These are phyloP conservation scores for Priceomyces haplophilus DNA, from an alignment of 805 yeast genomes.

Conservation along the genomic window DNA sequence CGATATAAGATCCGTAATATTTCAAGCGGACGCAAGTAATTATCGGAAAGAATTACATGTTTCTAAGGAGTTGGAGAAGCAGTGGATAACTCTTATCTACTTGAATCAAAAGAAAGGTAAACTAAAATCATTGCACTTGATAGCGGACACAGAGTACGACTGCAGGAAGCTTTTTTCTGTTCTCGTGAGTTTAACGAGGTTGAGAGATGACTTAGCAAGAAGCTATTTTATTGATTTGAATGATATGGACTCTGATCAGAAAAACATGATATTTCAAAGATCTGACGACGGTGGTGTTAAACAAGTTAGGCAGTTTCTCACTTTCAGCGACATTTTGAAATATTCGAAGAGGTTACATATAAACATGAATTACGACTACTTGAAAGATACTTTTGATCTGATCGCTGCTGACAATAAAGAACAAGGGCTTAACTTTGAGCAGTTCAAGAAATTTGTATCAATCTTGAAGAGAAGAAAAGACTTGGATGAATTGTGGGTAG, in stretches of 20 bases:
- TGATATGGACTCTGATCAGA: constrained; percentile 30
- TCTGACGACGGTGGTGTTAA: constrained; percentile 13
- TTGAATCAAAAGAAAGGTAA: constrained; percentile 56
- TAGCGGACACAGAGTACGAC: constrained; percentile 64
- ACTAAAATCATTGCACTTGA: constrained; percentile 74
- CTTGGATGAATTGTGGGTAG: constrained; percentile 48
- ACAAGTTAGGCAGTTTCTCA: constrained; percentile 31
- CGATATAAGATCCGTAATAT: constrained; percentile 58
- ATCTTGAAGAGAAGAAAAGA: constrained; percentile 66
- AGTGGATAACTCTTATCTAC: constrained; percentile 84
- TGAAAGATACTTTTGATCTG: constrained; percentile 49
- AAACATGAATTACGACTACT: constrained; percentile 55
- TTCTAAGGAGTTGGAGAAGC: constrained; percentile 56
- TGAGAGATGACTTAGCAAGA: constrained; percentile 61
- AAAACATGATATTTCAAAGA: constrained; percentile 23
- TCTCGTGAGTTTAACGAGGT: constrained; percentile 59
- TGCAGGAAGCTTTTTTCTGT: constrained; percentile 53
- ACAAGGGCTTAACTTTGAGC: constrained; percentile 56
- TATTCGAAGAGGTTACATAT: constrained; percentile 69
- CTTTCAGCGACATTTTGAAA: constrained; percentile 65
- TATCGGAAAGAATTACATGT: constrained; percentile 83
- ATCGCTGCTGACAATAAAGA: constrained; percentile 28
- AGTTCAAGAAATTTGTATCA: constrained; percentile 73
- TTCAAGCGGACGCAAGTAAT: constrained; percentile 71
- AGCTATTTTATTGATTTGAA: constrained; percentile 45